phyloP scores from a whole-genome alignment of 2,329 filamentous ascomycete species.

The Botrytis paeoniae region DNA sequence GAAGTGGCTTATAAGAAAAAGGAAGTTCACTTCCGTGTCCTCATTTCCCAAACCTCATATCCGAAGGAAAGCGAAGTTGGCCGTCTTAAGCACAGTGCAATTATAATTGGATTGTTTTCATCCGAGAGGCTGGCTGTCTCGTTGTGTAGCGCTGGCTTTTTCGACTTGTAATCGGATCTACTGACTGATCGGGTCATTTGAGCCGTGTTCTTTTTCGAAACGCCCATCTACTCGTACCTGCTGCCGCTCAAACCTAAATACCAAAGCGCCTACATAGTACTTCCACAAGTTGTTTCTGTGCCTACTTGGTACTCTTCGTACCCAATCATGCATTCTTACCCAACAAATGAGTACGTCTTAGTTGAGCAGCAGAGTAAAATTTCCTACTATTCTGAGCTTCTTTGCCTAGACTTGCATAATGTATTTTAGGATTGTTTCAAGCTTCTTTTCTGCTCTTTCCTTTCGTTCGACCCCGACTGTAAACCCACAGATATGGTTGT shows the following conservation, averaged over 20 bases:
- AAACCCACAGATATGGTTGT: neutral
- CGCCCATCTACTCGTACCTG: constrained; percentile 1
- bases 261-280: constrained; percentile 3
- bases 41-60: neutral
- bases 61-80: neutral
- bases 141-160: constrained; percentile 3
- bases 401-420: neutral
- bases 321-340: constrained; percentile 14
- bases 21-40: neutral
- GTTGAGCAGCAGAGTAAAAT: neutral
- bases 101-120: neutral
- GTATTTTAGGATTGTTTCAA: neutral
- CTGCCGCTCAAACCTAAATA: constrained; percentile 1
- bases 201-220: constrained; percentile 4
- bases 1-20: neutral
- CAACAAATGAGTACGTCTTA: neutral
- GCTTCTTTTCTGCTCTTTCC: neutral
- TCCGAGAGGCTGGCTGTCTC: neutral
- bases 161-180: neutral
- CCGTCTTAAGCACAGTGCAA: neutral
- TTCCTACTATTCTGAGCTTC: neutral
- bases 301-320: neutral
- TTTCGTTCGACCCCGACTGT: neutral
- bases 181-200: neutral
- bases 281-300: neutral